phyloP scores from a whole-genome alignment of 805 yeast species.

The Candida alai region DNA sequence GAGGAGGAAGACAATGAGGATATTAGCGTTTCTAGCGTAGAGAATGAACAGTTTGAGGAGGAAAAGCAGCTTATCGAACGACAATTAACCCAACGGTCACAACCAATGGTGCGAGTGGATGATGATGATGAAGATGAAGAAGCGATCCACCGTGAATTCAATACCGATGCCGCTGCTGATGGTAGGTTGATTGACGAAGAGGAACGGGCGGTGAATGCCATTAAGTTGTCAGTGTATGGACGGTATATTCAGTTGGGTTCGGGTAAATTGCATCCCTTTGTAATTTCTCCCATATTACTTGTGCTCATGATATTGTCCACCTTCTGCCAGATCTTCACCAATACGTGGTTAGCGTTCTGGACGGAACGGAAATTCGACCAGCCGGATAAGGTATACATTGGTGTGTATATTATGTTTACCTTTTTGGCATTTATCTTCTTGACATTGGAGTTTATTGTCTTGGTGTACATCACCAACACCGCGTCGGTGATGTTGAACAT shows the following conservation, averaged over 20 bases:
- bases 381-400: constrained; percentile 62
- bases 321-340: constrained; percentile 55
- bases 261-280: constrained; percentile 36
- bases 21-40: constrained; percentile 6
- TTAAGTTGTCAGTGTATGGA: constrained; percentile 45
- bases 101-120: too few relatives aligned
- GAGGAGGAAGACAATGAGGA: constrained; percentile 10
- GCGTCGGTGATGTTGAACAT: constrained; percentile 61
- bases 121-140: constrained; percentile 37
- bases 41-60: constrained; percentile 14
- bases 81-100: constrained; percentile 10
- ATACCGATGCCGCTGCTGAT: constrained; percentile 19
- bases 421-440: constrained; percentile 45
- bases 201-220: constrained; percentile 55
- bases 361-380: constrained; percentile 49
- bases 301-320: constrained; percentile 31
- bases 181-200: constrained; percentile 42
- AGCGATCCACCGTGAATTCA: constrained; percentile 29
- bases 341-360: constrained; percentile 87
- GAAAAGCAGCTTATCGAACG: constrained; percentile 16
- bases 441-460: constrained; percentile 37
- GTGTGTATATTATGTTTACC: constrained; percentile 63
- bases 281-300: constrained; percentile 20
- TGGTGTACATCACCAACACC: constrained; percentile 48
- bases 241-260: constrained; percentile 54